Percentiles rank a stretch among this genome's conserved stretches.
These are phyloP conservation scores for Pichia sp. DNA, from an alignment of 1,139 yeast species.

Conservation along the genomic window DNA sequence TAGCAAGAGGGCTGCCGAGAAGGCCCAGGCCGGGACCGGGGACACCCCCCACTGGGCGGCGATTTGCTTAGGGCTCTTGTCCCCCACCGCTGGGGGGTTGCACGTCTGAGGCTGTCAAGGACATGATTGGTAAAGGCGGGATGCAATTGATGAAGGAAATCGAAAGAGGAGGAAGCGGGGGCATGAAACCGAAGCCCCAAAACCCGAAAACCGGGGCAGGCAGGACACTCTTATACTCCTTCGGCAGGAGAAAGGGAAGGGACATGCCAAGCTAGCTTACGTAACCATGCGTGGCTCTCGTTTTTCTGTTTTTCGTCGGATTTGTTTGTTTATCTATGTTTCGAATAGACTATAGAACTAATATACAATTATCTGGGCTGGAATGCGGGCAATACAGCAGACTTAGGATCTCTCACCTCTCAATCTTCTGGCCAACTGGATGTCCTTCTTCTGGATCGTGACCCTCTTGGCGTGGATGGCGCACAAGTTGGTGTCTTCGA, in stretches of 20 bases:
- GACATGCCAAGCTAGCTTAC: not conserved
- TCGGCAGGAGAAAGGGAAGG: not conserved
- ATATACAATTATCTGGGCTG: slow-evolving; percentile 16
- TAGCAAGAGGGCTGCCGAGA: slow-evolving; percentile 39
- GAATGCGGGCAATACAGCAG: not conserved
- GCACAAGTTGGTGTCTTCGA: slow-evolving; percentile 93
- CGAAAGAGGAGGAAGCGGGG: not conserved
- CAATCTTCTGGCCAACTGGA: slow-evolving; percentile 98
- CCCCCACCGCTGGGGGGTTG: not conserved
- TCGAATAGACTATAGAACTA: slow-evolving; percentile 16
- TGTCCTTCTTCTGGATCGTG: slow-evolving; percentile 98
- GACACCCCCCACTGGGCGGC: slow-evolving; percentile 30
- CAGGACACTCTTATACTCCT: too few species aligned
- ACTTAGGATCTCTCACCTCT: slow-evolving; percentile 88
- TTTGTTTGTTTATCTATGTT: not conserved
- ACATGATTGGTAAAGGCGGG: not conserved
- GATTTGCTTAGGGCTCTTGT: not conserved
- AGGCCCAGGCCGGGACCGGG: slow-evolving; percentile 52
- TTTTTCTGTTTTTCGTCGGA: not conserved
- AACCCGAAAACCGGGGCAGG: not conserved
- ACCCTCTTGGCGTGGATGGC: slow-evolving; percentile 99
- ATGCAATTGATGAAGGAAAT: not conserved
- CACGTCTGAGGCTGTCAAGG: not conserved
- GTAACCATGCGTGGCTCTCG: not conserved
- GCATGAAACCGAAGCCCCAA: not conserved